Evolutionary conservation across 768 basidiomycete genomes (phyloP).

Genomic region (Ramaria sp.): DNA sequence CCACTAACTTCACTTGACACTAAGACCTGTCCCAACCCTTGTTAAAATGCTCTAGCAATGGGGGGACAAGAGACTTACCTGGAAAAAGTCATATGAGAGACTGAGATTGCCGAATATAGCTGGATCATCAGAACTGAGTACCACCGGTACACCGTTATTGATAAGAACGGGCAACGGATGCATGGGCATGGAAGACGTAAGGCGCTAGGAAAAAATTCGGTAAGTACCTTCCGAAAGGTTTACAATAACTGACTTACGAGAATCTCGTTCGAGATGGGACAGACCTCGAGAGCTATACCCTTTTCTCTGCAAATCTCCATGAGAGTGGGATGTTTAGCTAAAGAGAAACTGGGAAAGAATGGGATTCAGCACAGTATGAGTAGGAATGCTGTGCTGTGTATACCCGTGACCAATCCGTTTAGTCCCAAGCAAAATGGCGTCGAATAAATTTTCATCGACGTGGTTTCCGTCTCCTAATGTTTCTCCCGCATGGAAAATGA

Average conservation of each 20-base stretch:
- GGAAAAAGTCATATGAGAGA: constrained; percentile 68
- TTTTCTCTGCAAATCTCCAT: constrained; percentile 55
- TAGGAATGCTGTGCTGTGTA: not conserved
- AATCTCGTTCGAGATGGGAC: constrained; percentile 80
- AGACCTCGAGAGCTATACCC: constrained; percentile 60
- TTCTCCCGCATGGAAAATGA: constrained; percentile 74
- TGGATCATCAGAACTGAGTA: constrained; percentile 67
- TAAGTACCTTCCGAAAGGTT: not conserved
- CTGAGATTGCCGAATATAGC: constrained; percentile 71
- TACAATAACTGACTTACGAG: constrained; percentile 31
- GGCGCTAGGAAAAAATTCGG: constrained; percentile 31
- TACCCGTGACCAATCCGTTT: constrained; percentile 64
- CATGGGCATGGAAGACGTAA: constrained; percentile 72
- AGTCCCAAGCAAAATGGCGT: constrained; percentile 68
- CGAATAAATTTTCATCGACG: constrained; percentile 65
- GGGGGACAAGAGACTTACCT: constrained; percentile 28
- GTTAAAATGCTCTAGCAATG: not conserved
- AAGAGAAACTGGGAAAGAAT: constrained; percentile 40
- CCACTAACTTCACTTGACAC: constrained; percentile 58
- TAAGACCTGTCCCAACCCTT: constrained; percentile 24
- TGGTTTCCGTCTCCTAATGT: constrained; percentile 65
- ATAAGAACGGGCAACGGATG: constrained; percentile 64
- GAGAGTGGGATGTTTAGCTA: constrained; percentile 67
- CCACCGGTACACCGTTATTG: constrained; percentile 64
- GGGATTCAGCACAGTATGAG: not conserved